Evolutionary conservation across 2,329 filamentous ascomycete species (phyloP), one percentile per base, ranked within the genome.

Genomic region (Dothideomycetes sp.): DNA sequence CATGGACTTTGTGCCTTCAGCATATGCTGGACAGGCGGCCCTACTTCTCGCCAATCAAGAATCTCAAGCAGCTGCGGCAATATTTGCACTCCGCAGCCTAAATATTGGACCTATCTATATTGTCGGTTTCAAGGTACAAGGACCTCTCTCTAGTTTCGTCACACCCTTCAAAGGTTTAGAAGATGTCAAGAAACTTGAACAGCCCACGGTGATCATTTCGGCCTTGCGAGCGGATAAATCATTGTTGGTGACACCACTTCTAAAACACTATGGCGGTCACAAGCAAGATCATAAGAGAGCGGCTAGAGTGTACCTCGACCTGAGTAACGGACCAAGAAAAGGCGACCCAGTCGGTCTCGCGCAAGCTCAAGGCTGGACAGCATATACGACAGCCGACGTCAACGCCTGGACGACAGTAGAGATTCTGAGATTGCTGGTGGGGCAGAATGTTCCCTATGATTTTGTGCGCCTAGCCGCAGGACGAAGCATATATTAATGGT

Each of bases 381-480:
- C 82, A 5, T 91, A 89, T 56, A 82, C 82, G 1, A 76, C 81
- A 13, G 82, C 80, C 17, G 84, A 93, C 59, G 82, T 87, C 22
- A 81, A 80, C 43, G 84, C 84, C 0, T 91, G 87, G 65, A 88
- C 83, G 16, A 88, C 83, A 2, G 84, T 89, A 4, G 83, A 91
- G 63, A 89, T 80, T 34, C 63, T 91, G 41, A 70, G 84, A 49
- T 60, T 88, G 45, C 69, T 93, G 17, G 82, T 89, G 9, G 85
- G 85, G 8, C 84, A 91, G 64, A 91, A 91, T 57, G 84, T 91
- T 43, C 83, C 82, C 5, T 89, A 86, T 61, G 87, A 84, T 62
- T 93, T 93, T 65, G 85, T 91, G 29, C 71, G 84, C 34, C 67
- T 91, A 56, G 83, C 84, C 27, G 73, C 71, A 48, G 76, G 75